Base-by-base conservation (phyloP, 192 early-diverging fungal species). In the Haplosporangium gracile region DNA sequence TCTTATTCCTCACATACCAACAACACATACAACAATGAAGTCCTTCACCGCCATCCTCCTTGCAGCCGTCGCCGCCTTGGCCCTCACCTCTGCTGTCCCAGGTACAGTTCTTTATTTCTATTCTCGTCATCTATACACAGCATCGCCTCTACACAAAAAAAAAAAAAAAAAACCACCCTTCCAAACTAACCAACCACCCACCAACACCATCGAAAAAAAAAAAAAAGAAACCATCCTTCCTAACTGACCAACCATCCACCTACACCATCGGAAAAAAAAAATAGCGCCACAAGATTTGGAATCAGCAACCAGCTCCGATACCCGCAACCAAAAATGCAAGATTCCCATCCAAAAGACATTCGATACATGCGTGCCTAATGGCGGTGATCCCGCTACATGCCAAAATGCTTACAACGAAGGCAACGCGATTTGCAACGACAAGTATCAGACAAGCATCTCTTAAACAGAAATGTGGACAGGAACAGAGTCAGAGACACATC, bases 341-440 rank as follows among this genome's bases (percentile, higher is more conserved):
- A 11, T 26, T 5, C 55, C 55, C 24, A 0, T 26, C n/a, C 55
- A 60, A 29, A 2, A 7, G 7, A 2, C 0, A 26, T 60, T 26
- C 55, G n/a, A 29, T 7, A 5, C 26, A 5, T 60, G 55, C n/a
- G 11, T 60, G 18, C 1, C 16, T 16, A 51, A 51, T 6, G 55
- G n/a, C 9, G n/a, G 8, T 10, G n/a, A n/a, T 60, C n/a, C 22
- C 0, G 5, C 0, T n/a, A 5, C 8, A 0, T 60, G 55, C 55
- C 5, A 10, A 10, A 1, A 0, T 0, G n/a, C 22, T 7, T 60
- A 26, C 2, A 2, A 26, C 24, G n/a, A 0, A 0, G 55, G 7
- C 55, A 60, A 60, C n/a, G 8, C 0, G 9, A 0, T 9, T n/a
- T 60, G 55, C 55, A 7, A 60, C n/a, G 9, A 0, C 5, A 4